These are phyloP conservation scores for Hypholoma fasciculare DNA, from an alignment of 768 basidiomycete species.

Conservation along the genomic window DNA sequence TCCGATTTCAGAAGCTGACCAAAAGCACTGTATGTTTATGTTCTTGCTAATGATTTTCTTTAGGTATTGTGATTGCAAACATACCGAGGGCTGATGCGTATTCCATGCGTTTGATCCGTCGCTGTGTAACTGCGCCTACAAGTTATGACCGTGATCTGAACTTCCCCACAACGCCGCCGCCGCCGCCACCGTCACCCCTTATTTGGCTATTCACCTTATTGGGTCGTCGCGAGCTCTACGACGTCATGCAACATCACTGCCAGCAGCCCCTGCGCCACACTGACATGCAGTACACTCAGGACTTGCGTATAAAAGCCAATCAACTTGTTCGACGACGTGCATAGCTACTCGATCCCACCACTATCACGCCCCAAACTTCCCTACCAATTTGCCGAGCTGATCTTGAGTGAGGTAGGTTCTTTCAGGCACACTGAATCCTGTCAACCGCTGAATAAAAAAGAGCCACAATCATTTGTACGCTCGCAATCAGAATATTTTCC, in stretches of 20 bases:
- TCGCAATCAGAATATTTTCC: slow-evolving; percentile 1
- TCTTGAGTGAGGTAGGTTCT: not conserved
- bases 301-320: not conserved
- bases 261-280: slow-evolving; percentile 4
- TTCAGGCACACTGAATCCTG: slow-evolving; percentile 5
- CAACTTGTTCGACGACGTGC: not conserved
- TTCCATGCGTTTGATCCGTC: slow-evolving; percentile 3
- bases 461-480: not conserved
- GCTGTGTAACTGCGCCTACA: not conserved
- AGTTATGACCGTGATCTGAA: not conserved
- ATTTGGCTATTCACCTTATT: slow-evolving; percentile 4
- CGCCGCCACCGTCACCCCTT: slow-evolving; percentile 8
- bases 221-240: not conserved
- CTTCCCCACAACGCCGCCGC: slow-evolving; percentile 11
- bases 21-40: no score
- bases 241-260: not conserved
- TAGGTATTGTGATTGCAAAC: not conserved
- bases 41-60: no score
- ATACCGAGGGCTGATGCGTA: not conserved
- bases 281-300: not conserved
- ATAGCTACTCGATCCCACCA: no score
- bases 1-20: no score
- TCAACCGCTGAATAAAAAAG: not conserved
- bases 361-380: not conserved
- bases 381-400: not conserved